Percentiles rank a stretch among this genome's conserved stretches.
phyloP scores from a whole-genome alignment of 2,329 filamentous ascomycete species.

The Cadophora sp. region DNA sequence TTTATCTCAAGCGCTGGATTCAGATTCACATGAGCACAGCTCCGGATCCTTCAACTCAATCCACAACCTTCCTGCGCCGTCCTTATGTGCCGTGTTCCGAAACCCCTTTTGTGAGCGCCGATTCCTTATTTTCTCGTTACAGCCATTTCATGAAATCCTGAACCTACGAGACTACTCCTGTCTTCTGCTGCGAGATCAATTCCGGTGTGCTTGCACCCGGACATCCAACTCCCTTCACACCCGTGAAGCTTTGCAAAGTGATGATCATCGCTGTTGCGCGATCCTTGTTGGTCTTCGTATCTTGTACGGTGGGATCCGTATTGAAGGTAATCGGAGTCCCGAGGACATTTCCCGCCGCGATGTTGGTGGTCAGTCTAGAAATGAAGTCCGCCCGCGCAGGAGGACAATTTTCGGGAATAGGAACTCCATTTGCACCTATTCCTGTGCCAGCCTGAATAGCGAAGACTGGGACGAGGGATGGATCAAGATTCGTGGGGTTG shows the following conservation, averaged over 20 bases:
- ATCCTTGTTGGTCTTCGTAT: slow-evolving; percentile 22
- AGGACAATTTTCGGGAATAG: slow-evolving; percentile 28
- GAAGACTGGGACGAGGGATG: slow-evolving; percentile 28
- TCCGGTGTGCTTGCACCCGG: slow-evolving; percentile 29
- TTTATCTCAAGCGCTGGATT: background rate
- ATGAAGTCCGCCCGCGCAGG: slow-evolving; percentile 28
- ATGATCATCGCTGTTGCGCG: slow-evolving; percentile 32
- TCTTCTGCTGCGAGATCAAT: slow-evolving; percentile 27
- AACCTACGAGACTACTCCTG: slow-evolving; percentile 13
- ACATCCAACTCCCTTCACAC: slow-evolving; percentile 28
- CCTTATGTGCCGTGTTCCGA: background rate
- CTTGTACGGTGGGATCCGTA: slow-evolving; percentile 20
- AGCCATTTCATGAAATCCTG: background rate
- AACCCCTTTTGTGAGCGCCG: background rate
- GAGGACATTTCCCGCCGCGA: slow-evolving; percentile 33
- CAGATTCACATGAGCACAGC: background rate
- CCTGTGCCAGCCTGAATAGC: slow-evolving; percentile 27
- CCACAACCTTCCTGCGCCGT: background rate
- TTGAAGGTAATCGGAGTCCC: slow-evolving; percentile 29
- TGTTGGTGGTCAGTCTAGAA: slow-evolving; percentile 22
- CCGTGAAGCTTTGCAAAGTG: slow-evolving; percentile 29
- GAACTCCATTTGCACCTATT: slow-evolving; percentile 26
- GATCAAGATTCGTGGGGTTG: slow-evolving; percentile 14
- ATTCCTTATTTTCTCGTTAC: background rate
- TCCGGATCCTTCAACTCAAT: background rate